Evolutionary conservation across 2,329 filamentous ascomycete species (phyloP), one percentile per base, ranked within the genome.

Genomic region (Rachicladosporium sp.): DNA sequence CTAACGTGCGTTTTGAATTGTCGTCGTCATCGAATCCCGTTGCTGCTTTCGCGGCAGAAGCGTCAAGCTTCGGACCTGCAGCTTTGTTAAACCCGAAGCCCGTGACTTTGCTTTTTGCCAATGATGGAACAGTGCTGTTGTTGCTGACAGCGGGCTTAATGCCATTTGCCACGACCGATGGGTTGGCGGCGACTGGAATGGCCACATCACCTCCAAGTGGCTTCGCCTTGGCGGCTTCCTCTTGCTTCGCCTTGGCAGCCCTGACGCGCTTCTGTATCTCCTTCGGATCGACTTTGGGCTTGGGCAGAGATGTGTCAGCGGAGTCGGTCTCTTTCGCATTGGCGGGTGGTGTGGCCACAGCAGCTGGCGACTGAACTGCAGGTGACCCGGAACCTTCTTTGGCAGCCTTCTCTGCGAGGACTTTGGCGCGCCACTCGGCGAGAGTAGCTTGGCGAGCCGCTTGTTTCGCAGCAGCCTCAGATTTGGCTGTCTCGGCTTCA

Each of bases 11-110:
- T 55, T 83, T 79, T 2, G 80, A 82, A 29, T 78, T 80, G 53
- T 93, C 85, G 52, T 95, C 89, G 54, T 95, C 89, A 44, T 83
- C 88, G 51, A 95, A 79, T 51, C 87, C 79, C 13, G 93, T 68
- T 44, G 83, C 86, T 11, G 48, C 35, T 50, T 80, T 80, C 55
- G 85, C 86, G 12, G 75, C 68, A 3, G 74, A 68, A 3, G 73
- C 60, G 54, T 44, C 36, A 11, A 43, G 80, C 15, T 60, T 61
- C 38, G 86, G 85, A 36, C 66, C 62, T 37, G 69, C 69, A 32
- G 74, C 66, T 57, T 85, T 91, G 42, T 73, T 71, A 34, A 96
- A 77, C 2, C 87, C 89, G 55, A 96, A 96, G 23, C 80, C 80
- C 57, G 82, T 82, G 35, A 93, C 74, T 54, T 88, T 88, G 36